These are phyloP conservation scores for Oryza meridionalis DNA, from an alignment of 176 grass and related monocot genomes.

Conservation along the genomic window DNA sequence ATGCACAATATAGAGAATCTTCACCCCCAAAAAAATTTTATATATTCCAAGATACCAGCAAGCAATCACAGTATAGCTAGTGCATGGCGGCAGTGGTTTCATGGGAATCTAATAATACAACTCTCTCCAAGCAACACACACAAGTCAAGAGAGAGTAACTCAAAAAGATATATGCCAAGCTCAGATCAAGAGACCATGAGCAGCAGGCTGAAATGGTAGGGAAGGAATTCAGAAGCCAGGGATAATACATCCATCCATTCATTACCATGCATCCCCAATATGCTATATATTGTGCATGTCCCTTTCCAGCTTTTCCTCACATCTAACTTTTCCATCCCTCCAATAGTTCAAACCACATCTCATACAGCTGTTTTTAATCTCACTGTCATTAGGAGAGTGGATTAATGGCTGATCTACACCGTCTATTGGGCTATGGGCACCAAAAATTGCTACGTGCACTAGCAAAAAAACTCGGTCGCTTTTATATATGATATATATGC, in stretches of 20 bases:
- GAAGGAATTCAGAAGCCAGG: background rate
- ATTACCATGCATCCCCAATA: constrained; percentile 16
- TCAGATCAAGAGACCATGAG: background rate
- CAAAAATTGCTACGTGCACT: background rate
- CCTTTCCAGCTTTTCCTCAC: constrained; percentile 37
- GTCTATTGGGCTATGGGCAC: background rate
- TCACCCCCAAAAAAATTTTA: background rate
- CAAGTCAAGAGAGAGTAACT: background rate
- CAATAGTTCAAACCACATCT: constrained; percentile 34
- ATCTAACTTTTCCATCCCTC: constrained; percentile 36
- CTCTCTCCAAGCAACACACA: background rate
- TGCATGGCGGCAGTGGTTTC: background rate
- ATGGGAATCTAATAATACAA: constrained; percentile 37
- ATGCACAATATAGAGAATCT: background rate
- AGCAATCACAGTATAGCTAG: background rate
- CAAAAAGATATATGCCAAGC: background rate
- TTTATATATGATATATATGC: background rate
- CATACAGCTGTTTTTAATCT: constrained; percentile 32
- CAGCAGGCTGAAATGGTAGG: background rate
- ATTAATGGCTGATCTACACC: constrained; percentile 44
- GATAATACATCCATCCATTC: background rate
- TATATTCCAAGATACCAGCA: constrained; percentile 30
- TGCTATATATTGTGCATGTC: constrained; percentile 27
- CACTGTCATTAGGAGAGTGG: background rate
- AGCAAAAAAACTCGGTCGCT: background rate